These are phyloP conservation scores for Iberis amara DNA, from an alignment of 441 rosid species.

Conservation along the genomic window DNA sequence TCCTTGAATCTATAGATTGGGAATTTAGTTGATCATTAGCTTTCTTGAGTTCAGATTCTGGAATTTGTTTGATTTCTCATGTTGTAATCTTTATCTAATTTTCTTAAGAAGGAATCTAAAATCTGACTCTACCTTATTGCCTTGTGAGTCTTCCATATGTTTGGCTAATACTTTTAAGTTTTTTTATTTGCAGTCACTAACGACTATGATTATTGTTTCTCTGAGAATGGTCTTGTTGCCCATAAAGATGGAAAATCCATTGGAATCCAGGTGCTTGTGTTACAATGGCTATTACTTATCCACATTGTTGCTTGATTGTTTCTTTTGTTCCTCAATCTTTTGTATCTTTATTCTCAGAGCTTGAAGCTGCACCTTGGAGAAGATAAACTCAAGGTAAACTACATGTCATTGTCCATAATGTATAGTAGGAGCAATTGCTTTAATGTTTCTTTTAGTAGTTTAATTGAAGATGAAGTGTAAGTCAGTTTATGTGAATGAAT, in stretches of 20 bases:
- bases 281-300: background rate
- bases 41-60: background rate
- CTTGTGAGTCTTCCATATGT: background rate
- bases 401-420: slow-evolving; percentile 4
- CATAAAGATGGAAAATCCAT: slow-evolving; percentile 82
- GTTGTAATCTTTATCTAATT: slow-evolving; percentile 4
- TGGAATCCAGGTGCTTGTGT: slow-evolving; percentile 61
- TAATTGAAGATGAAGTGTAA: background rate
- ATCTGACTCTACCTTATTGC: slow-evolving; percentile 11
- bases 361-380: slow-evolving; percentile 86
- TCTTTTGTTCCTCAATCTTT: slow-evolving; percentile 27
- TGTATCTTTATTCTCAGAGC: slow-evolving; percentile 43
- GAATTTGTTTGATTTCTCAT: slow-evolving; percentile 3
- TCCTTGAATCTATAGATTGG: slow-evolving; percentile 4
- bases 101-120: background rate
- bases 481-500: slow-evolving; percentile 5
- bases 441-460: slow-evolving; percentile 13
- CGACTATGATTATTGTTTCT: slow-evolving; percentile 85
- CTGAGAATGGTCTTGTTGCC: slow-evolving; percentile 98
- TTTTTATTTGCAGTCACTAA: slow-evolving; percentile 49
- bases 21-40: slow-evolving; percentile 6
- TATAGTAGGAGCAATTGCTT: slow-evolving; percentile 9
- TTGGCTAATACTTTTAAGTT: slow-evolving; percentile 3
- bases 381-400: slow-evolving; percentile 65
- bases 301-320: slow-evolving; percentile 2